Base-by-base conservation (phyloP, 352 stramenopile genomes). In the Globisporangium cystogenes region DNA sequence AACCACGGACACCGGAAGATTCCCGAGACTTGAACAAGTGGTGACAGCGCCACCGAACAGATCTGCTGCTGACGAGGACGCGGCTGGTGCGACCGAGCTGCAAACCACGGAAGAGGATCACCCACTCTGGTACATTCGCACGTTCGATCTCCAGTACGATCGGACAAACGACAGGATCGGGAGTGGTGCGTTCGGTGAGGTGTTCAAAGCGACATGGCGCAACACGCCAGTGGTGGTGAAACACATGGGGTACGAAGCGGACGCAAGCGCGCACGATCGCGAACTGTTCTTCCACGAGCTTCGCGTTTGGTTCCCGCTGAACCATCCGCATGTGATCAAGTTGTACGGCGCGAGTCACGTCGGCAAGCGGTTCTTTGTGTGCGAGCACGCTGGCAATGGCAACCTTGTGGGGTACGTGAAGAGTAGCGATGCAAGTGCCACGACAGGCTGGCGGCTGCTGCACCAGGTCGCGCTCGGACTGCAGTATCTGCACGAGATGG, bases 231-330 rank as follows among this genome's bases (percentile, higher is more conserved):
- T 47, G 4, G 48, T 54, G 15, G 23, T 54, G 36, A 54, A 54
- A 36, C 40, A 47, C 35, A 47, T 54, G 48, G 48, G 24, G 14
- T 54, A 39, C 36, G 48, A 37, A 18, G 23, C 36, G 0, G 48
- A 54, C 16, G 23, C 16, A 3, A 23, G 26, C 7, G n/a, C 47
- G 8, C 33, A 43, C 48, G 35, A 21, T 5, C 24, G 11, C 23
- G 36, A 55, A 3, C 36, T 55, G 24, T 57, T 57, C 23, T 43
- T 31, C 16, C 41, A 57, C 15, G 51, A 57, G 31, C 29, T 57
- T 29, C 42, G 43, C 23, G 43, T 51, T n/a, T 57, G 51, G 51
- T 51, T 51, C 18, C 41, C 21, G n/a, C 29, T 57, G 27, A 26
- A 20, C 6, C 51, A 57, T 18, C 51, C 51, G 8, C 41, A 57